Conservation (phyloP, 129 eudicot genomes). For the Flaveria brownii region DNA sequence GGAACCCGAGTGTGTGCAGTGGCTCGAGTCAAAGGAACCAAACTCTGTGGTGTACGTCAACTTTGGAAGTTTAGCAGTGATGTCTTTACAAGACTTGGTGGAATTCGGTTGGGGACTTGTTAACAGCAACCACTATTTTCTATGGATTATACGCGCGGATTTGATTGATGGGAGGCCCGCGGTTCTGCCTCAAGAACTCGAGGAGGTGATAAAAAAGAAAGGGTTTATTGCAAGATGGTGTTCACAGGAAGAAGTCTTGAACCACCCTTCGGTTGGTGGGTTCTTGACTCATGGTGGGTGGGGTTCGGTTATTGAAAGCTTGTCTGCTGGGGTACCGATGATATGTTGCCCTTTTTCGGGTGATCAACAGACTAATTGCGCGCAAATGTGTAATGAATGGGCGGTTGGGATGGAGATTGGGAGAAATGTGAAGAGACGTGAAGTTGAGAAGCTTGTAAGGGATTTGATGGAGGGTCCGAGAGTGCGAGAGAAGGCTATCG, state of each 20-base stretch:
- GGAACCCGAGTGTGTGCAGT: slow-evolving; percentile 36
- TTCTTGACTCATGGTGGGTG: slow-evolving; percentile 36
- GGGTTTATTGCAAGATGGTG: slow-evolving; percentile 29
- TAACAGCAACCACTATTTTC: slow-evolving; percentile 19
- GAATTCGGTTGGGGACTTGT: slow-evolving; percentile 34
- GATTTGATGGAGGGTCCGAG: slow-evolving; percentile 24
- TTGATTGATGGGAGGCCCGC: slow-evolving; percentile 18
- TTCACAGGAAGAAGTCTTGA: slow-evolving; percentile 32
- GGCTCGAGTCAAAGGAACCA: slow-evolving; percentile 39
- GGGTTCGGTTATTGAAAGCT: slow-evolving; percentile 35
- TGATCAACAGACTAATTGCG: slow-evolving; percentile 33
- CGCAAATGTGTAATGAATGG: slow-evolving; percentile 26
- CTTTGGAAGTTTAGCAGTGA: slow-evolving; percentile 40
- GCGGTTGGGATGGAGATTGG: slow-evolving; percentile 32
- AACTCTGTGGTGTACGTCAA: slow-evolving; percentile 40
- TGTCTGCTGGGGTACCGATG: slow-evolving; percentile 41
- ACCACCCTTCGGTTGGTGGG: slow-evolving; percentile 30
- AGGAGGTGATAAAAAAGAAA: slow-evolving; percentile 1
- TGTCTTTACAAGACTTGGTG: slow-evolving; percentile 24
- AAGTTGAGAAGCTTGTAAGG: slow-evolving; percentile 21
- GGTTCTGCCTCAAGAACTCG: slow-evolving; percentile 23
- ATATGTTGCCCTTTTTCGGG: slow-evolving; percentile 31
- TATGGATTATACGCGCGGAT: slow-evolving; percentile 33
- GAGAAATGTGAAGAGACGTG: slow-evolving; percentile 18
- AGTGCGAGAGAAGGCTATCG: slow-evolving; percentile 11